A percentile compares a stretch with the other conserved stretches of the same genome.
Evolutionary conservation across 2,329 filamentous ascomycete species (phyloP).

Genomic region (Alternaria ventricosa): DNA sequence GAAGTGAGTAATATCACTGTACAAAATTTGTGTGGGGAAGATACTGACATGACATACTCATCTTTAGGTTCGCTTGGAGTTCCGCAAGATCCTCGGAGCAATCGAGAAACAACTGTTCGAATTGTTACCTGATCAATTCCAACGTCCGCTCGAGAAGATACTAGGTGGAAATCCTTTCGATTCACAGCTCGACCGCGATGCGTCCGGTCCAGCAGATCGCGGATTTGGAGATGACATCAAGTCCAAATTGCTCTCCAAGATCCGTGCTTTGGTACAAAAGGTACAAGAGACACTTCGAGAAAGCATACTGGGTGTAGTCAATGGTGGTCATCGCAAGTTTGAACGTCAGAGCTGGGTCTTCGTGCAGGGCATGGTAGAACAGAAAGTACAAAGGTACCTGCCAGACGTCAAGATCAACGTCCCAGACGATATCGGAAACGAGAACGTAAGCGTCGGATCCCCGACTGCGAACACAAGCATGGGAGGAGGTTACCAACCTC

Average conservation of each 20-base stretch:
- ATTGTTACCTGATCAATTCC: conserved; percentile 36
- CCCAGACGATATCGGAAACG: conserved; percentile 40
- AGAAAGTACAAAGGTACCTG: conserved; percentile 38
- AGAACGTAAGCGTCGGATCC: conserved; percentile 36
- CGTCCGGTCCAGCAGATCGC: conserved; percentile 28
- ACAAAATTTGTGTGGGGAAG: background rate
- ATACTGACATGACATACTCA: background rate
- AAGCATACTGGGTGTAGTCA: conserved; percentile 39
- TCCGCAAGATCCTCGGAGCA: conserved; percentile 36
- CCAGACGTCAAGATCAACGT: conserved; percentile 40
- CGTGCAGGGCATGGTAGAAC: conserved; percentile 39
- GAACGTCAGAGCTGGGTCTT: conserved; percentile 41
- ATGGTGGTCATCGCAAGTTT: conserved; percentile 39
- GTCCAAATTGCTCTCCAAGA: conserved; percentile 31
- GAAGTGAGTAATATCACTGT: conserved; percentile 14
- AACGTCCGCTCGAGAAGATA: conserved; percentile 37
- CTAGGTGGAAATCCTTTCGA: conserved; percentile 41
- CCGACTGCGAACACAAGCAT: conserved; percentile 17
- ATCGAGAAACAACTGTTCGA: conserved; percentile 42
- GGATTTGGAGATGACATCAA: conserved; percentile 41
- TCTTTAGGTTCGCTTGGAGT: conserved; percentile 29
- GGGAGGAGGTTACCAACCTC: conserved; percentile 16
- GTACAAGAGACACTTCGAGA: conserved; percentile 39
- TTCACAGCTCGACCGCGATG: conserved; percentile 36
- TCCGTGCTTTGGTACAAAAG: conserved; percentile 35